These are phyloP conservation scores for Colletotrichum sp. DNA, from an alignment of 2,329 filamentous ascomycete species.

Conservation along the genomic window DNA sequence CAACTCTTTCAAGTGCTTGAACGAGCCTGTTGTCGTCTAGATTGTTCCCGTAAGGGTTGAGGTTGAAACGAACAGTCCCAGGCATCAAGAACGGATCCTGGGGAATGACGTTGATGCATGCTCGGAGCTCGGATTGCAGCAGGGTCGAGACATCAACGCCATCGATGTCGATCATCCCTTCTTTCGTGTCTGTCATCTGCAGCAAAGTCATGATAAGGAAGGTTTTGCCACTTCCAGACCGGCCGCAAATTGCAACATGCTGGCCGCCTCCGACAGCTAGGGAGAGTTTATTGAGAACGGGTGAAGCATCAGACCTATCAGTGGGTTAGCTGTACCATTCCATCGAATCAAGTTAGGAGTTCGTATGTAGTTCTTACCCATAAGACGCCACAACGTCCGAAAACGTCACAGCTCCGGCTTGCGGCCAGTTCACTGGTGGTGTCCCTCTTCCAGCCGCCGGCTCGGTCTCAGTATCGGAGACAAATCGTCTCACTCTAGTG, in stretches of 20 bases:
- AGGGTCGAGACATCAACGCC: background rate
- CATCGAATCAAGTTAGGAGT: accelerated
- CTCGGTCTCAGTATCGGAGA: background rate
- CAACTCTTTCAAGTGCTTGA: background rate
- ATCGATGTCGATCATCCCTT: background rate
- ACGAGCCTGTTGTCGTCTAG: background rate
- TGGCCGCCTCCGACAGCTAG: background rate
- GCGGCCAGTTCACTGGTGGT: background rate
- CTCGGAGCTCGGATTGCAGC: background rate
- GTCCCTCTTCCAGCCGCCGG: background rate
- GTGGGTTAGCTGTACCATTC: background rate
- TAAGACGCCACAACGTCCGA: background rate
- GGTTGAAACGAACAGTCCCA: background rate
- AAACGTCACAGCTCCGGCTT: background rate
- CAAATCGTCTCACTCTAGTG: background rate
- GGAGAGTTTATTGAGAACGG: background rate
- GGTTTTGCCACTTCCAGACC: slow-evolving; percentile 9
- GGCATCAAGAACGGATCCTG: background rate
- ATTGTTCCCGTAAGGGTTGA: background rate
- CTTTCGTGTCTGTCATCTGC: background rate
- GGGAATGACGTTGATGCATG: background rate
- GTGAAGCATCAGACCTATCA: background rate
- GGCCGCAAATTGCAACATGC: background rate
- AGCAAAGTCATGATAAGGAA: background rate
- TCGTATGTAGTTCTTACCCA: background rate